phyloP scores from a whole-genome alignment of 352 stramenopile genomes.

The Globisporangium orthogonon region DNA sequence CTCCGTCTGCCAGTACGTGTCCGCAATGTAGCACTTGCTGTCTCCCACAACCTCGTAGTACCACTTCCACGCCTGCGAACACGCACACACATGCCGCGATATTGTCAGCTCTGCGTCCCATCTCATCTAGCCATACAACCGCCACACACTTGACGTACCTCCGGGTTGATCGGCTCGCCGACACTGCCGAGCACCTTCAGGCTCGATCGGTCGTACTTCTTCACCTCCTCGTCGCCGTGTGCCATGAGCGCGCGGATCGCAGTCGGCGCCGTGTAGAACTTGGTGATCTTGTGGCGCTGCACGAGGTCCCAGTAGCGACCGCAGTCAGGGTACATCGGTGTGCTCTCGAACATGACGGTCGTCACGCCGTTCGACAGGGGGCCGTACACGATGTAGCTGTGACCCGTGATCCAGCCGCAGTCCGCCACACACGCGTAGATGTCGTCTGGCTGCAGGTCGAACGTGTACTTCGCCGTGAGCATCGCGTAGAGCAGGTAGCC shows the following conservation, averaged over 20 bases:
- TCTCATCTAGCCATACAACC: too few relatives aligned
- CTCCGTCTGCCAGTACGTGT: conserved; percentile 99
- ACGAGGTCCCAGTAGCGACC: conserved; percentile 97
- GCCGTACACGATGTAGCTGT: conserved; percentile 97
- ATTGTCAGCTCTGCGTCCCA: too few relatives aligned
- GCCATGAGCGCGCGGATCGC: conserved; percentile 98
- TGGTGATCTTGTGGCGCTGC: conserved; percentile 95
- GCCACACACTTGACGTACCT: conserved; percentile 17
- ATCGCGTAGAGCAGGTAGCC: conserved; percentile 94
- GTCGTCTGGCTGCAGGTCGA: conserved; percentile 91
- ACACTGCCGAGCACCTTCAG: conserved; percentile 96
- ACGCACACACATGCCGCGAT: too few relatives aligned
- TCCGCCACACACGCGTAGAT: conserved; percentile 95
- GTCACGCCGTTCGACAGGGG: conserved; percentile 95
- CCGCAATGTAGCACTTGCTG: conserved; percentile 89
- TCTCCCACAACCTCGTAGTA: conserved; percentile 94
- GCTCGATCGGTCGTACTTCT: conserved; percentile 92
- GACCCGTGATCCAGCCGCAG: conserved; percentile 96
- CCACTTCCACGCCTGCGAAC: conserved; percentile 86
- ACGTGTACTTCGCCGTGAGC: conserved; percentile 91
- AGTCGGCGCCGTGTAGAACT: conserved; percentile 93
- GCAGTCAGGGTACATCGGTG: conserved; percentile 94
- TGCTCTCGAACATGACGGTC: conserved; percentile 98
- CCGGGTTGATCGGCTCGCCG: conserved; percentile 98
- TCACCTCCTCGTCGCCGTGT: conserved; percentile 89